phyloP scores from a whole-genome alignment of 1,284 basidiomycete species.

The Grifola frondosa region DNA sequence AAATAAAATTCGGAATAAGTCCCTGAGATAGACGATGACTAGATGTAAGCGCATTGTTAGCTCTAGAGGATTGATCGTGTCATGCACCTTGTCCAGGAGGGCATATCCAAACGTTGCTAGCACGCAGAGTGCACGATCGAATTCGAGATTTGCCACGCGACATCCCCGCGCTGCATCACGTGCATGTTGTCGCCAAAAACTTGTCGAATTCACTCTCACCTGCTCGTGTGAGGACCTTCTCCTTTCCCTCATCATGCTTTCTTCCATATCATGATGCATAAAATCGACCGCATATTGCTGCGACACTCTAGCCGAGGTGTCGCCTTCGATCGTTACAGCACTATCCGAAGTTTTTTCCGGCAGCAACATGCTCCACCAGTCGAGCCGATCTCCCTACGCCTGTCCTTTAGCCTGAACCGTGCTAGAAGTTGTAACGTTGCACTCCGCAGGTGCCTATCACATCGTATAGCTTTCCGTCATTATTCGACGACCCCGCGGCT shows the following conservation, averaged over 20 bases:
- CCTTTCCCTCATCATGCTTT: background rate
- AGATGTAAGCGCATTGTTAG: too few species aligned
- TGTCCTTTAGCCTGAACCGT: too few species aligned
- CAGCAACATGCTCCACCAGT: slow-evolving; percentile 28
- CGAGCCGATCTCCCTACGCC: background rate
- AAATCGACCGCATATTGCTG: slow-evolving; percentile 19
- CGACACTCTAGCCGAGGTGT: slow-evolving; percentile 36
- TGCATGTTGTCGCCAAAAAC: slow-evolving; percentile 5
- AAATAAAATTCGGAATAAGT: slow-evolving; percentile 59
- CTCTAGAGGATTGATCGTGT: background rate
- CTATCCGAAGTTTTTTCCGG: slow-evolving; percentile 52
- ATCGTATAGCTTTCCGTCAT: slow-evolving; percentile 3
- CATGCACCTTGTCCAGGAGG: slow-evolving; percentile 29
- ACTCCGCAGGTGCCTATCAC: background rate
- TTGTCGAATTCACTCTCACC: slow-evolving; percentile 2
- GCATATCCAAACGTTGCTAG: slow-evolving; percentile 29
- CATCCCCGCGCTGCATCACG: slow-evolving; percentile 17
- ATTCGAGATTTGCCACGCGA: too few species aligned
- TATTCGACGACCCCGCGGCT: slow-evolving; percentile 6
- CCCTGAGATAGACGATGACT: slow-evolving; percentile 36
- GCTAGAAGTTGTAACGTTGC: too few species aligned
- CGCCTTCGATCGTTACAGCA: slow-evolving; percentile 47
- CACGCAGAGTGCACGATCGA: too few species aligned
- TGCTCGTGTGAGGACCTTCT: slow-evolving; percentile 14
- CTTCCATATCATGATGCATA: slow-evolving; percentile 3